A percentile compares a stretch with the other conserved stretches of the same genome.
Conservation (phyloP, 169 alveolate species). For the Besnoitia besnoiti region DNA sequence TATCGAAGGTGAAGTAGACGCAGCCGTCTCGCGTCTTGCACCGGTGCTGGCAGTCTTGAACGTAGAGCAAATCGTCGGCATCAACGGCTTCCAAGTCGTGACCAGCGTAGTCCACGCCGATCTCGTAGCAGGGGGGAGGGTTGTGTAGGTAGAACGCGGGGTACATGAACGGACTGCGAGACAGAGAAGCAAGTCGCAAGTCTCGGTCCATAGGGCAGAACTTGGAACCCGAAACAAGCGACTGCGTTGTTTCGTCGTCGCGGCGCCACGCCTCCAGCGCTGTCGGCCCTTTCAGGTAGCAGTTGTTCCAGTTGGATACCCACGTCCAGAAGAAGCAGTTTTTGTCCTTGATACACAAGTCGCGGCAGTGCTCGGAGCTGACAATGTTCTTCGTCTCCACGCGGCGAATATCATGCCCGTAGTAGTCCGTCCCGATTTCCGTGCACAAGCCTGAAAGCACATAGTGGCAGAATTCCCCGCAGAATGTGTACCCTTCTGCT, state of each 20-base stretch:
- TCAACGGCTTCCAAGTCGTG: background rate
- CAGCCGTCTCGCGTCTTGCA: background rate
- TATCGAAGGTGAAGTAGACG: slow-evolving; percentile 8
- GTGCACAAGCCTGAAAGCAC: background rate
- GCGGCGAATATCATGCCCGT: slow-evolving; percentile 32
- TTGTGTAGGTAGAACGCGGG: background rate
- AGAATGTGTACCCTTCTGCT: no score
- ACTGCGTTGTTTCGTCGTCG: slow-evolving; percentile 4
- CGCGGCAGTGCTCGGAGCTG: slow-evolving; percentile 10
- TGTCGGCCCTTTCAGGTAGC: slow-evolving; percentile 40
- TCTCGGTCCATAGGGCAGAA: slow-evolving; percentile 37
- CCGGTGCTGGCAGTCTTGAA: slow-evolving; percentile 2
- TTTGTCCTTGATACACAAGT: background rate
- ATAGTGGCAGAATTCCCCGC: no score
- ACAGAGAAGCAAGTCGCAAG: background rate
- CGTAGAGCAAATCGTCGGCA: background rate
- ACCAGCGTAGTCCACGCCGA: background rate
- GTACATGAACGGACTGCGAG: background rate
- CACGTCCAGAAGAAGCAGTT: slow-evolving; percentile 54
- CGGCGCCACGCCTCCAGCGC: slow-evolving; percentile 30
- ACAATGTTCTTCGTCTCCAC: background rate
- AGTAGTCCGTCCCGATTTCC: slow-evolving; percentile 33
- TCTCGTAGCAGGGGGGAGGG: background rate
- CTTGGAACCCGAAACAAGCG: slow-evolving; percentile 49
- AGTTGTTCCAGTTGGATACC: slow-evolving; percentile 24